phyloP scores from a whole-genome alignment of 169 alveolate species.

The Eimeria acervulina region DNA sequence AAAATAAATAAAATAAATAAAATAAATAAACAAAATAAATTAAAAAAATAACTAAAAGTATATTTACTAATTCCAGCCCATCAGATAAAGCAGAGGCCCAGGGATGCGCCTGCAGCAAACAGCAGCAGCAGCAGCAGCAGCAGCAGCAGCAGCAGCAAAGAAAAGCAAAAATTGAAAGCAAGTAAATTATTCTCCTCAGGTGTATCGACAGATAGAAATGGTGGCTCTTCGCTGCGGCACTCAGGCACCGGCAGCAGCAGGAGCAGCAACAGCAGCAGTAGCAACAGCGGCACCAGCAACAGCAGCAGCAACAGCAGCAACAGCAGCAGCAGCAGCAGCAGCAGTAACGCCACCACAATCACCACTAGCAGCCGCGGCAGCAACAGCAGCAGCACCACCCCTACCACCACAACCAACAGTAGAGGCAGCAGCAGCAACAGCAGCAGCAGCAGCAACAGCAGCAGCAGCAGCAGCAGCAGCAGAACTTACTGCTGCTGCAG shows the following conservation, averaged over 20 bases:
- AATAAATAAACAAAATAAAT: too few species aligned
- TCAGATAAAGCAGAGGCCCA: constrained; percentile 20
- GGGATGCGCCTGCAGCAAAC: not conserved
- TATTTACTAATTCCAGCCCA: constrained; percentile 32
- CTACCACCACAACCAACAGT: not conserved
- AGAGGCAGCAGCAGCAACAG: not conserved
- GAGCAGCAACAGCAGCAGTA: not conserved
- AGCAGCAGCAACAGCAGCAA: not conserved
- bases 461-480: not conserved
- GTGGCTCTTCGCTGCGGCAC: too few species aligned
- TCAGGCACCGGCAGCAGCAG: too few species aligned
- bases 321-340: not conserved
- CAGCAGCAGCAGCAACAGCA: constrained; percentile 3
- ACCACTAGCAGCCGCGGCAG: not conserved
- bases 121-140: too few species aligned
- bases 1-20: too few species aligned
- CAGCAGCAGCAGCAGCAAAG: too few species aligned
- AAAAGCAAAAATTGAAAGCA: too few species aligned
- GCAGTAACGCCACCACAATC: not conserved
- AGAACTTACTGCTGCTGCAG: not conserved
- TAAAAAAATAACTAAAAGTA: too few species aligned
- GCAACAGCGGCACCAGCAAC: not conserved
- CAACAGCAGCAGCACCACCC: not conserved
- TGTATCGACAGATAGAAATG: too few species aligned
- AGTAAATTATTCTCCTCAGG: too few species aligned